Base-by-base conservation (phyloP, 306 rosid species). In the Corylus avellana region DNA sequence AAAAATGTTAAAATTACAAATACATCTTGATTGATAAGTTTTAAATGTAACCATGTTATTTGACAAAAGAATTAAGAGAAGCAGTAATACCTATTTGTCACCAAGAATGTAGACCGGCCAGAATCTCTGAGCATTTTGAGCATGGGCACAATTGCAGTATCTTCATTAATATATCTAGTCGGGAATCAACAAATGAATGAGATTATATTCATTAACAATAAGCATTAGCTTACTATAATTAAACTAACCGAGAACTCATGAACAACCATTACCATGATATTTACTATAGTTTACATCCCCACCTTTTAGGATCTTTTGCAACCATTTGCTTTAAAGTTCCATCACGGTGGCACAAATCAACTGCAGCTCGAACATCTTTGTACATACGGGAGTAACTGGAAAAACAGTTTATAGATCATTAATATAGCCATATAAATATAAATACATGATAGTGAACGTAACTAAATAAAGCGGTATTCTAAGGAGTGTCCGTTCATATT, bases 331-430 rank as follows among this genome's bases (percentile, higher is more conserved):
- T 95, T 86, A 95, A 85, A 57, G 98, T 95, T 84, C 99, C 99
- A 78, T 95, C 99, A 22, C 98, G 98, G 79, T 95, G 98, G 80
- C 99, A 95, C 88, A 95, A 82, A 84, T 95, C 99, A 83, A 95
- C 96, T 18, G 99, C 99, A 75, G 99, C 99, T 85, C 99, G 89
- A 83, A 95, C 96, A 91, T 95, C 99, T 90, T 87, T 95, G 85
- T 93, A 95, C 88, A 95, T 90, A 56, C 87, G 87, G 76, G 97
- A 87, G 75, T 93, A 95, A 77, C 99, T 95, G 88, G 77, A 81
- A 84, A 79, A 48, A 75, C 17, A 77, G 72, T 53, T 14, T 17
- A 66, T 53, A 51, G 55, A 46, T 22, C 63, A 78, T 67, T 16
- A 79, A 37, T 63, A 50, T 27, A 16, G 18, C 42, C 70, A n/a